Conservation (phyloP, 768 basidiomycete genomes). For the Suillus clintonianus region DNA sequence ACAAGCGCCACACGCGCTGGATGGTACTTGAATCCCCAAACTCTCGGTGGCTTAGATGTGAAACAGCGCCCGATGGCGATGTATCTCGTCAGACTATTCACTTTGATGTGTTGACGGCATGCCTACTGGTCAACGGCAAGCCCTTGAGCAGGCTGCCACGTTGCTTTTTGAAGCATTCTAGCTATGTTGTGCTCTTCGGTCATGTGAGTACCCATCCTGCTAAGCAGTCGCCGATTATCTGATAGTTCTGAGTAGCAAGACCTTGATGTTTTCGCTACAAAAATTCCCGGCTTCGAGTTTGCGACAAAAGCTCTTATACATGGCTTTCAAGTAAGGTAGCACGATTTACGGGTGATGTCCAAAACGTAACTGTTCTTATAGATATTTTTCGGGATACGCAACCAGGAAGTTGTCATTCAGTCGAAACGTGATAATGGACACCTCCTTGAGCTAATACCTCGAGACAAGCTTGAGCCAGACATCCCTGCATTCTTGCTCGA, state of each 20-base stretch:
- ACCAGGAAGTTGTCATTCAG: background rate
- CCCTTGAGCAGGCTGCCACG: constrained; percentile 39
- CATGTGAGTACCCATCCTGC: constrained; percentile 23
- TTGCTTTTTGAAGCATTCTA: constrained; percentile 30
- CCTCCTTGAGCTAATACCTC: constrained; percentile 21
- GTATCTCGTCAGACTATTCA: constrained; percentile 32
- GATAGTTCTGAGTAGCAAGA: constrained; percentile 17
- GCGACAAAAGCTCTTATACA: constrained; percentile 23
- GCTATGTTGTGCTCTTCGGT: constrained; percentile 39
- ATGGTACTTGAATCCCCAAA: constrained; percentile 12
- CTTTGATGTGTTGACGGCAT: constrained; percentile 42
- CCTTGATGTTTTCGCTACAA: constrained; percentile 36
- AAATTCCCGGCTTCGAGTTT: constrained; percentile 36
- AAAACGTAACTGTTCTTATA: background rate
- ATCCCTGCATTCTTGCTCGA: constrained; percentile 18
- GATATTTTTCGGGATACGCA: background rate
- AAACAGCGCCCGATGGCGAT: constrained; percentile 14
- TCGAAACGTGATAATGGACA: background rate
- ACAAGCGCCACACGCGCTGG: constrained; percentile 29
- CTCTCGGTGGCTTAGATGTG: constrained; percentile 31
- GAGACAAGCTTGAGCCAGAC: constrained; percentile 12
- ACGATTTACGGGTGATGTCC: background rate
- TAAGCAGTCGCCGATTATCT: background rate
- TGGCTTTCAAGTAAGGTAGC: constrained; percentile 22
- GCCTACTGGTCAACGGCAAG: constrained; percentile 43